Percentiles rank a stretch among this genome's conserved stretches.
These are phyloP conservation scores for Yamadazyma spencermartinsiae DNA, from an alignment of 1,139 yeast species.

Conservation along the genomic window DNA sequence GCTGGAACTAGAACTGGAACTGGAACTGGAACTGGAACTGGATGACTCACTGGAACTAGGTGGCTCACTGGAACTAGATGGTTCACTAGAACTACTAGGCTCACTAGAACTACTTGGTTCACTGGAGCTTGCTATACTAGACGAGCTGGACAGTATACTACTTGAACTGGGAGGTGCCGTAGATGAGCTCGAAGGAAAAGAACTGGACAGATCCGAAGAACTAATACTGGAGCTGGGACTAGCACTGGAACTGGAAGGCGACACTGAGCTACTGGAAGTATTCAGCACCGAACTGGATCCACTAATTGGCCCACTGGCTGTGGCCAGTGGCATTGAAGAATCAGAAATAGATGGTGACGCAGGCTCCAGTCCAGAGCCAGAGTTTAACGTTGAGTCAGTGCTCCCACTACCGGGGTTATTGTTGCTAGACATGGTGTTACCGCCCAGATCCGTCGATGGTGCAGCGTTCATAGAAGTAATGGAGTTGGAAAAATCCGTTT, in stretches of 20 bases:
- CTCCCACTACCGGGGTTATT: not conserved
- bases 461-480: not conserved
- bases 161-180: conserved; percentile 1
- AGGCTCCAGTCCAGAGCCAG: no score
- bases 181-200: conserved; percentile 1
- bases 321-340: no score
- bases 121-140: conserved; percentile 4
- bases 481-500: not conserved
- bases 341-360: no score
- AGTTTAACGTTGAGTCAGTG: not conserved
- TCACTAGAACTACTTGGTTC: conserved; percentile 3
- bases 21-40: conserved; percentile 7
- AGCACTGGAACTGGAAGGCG: conserved; percentile 2
- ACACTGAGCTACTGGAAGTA: not conserved
- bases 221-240: conserved; percentile 4
- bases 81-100: not conserved
- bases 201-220: not conserved
- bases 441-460: no score
- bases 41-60: conserved; percentile 3
- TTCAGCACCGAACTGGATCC: no score
- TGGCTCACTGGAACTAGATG: conserved; percentile 4
- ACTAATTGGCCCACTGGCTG: no score
- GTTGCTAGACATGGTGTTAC: no score
- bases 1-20: conserved; percentile 7
- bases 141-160: conserved; percentile 1